phyloP scores from a whole-genome alignment of 2,329 filamentous ascomycete species.

The Hysterium pulicare region DNA sequence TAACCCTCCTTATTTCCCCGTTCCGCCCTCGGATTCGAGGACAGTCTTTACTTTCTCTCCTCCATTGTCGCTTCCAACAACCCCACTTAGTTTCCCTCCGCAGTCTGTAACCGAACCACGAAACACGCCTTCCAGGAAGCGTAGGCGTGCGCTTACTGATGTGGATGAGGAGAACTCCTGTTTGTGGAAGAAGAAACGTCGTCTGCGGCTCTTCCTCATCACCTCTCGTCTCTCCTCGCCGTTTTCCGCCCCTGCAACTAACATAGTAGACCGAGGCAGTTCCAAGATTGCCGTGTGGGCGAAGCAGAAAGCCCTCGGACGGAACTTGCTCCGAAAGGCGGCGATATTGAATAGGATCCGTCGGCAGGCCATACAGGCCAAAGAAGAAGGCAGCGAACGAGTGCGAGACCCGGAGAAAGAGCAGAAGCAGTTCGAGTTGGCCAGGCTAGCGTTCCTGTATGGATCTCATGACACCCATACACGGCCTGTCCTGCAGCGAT shows the following conservation, averaged over 20 bases:
- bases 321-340: constrained; percentile 59
- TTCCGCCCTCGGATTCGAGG: constrained; percentile 1
- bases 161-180: constrained; percentile 55
- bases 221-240: constrained; percentile 68
- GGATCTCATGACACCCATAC: constrained; percentile 32
- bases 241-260: constrained; percentile 66
- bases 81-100: constrained; percentile 35
- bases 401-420: constrained; percentile 30
- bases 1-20: constrained; percentile 7
- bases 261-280: constrained; percentile 63
- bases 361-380: constrained; percentile 32
- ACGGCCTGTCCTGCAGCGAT: constrained; percentile 17
- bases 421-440: constrained; percentile 29
- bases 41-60: constrained; percentile 33
- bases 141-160: constrained; percentile 53
- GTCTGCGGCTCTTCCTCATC: constrained; percentile 59
- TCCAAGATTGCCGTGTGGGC: constrained; percentile 46
- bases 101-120: constrained; percentile 11
- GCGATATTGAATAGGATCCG: constrained; percentile 64
- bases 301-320: constrained; percentile 47
- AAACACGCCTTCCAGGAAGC: constrained; percentile 43
- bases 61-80: constrained; percentile 20
- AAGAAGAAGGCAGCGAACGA: constrained; percentile 14
- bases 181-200: constrained; percentile 61
- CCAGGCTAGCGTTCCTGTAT: constrained; percentile 26